These are phyloP conservation scores for Colletotrichum destructivum DNA, from an alignment of 2,329 filamentous ascomycete genomes.

Conservation along the genomic window DNA sequence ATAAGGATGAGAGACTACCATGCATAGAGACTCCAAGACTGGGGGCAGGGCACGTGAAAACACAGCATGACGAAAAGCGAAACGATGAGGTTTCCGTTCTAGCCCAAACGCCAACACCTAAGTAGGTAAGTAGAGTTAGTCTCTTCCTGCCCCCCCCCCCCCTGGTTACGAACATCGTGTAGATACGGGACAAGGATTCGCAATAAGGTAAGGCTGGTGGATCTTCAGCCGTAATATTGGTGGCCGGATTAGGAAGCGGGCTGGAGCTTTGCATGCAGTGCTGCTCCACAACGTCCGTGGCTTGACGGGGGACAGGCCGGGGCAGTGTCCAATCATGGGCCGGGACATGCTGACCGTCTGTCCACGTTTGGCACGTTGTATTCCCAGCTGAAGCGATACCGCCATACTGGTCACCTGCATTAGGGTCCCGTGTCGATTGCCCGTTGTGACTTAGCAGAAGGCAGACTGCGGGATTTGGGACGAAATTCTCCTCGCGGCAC, in stretches of 20 bases:
- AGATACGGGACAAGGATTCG: slow-evolving; percentile 24
- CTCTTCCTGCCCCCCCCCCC: background rate
- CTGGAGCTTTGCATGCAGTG: slow-evolving; percentile 37
- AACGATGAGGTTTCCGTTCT: background rate
- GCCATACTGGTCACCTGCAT: slow-evolving; percentile 34
- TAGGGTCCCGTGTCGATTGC: slow-evolving; percentile 26
- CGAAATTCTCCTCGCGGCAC: slow-evolving; percentile 1
- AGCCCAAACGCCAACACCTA: background rate
- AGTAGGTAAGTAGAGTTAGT: background rate
- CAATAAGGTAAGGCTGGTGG: slow-evolving; percentile 41
- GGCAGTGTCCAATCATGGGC: slow-evolving; percentile 31
- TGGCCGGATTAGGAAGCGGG: slow-evolving; percentile 40
- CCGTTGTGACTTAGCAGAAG: slow-evolving; percentile 39
- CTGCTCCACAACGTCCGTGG: slow-evolving; percentile 32
- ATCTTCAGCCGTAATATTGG: slow-evolving; percentile 39
- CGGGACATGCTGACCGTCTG: slow-evolving; percentile 2
- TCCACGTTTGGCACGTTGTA: slow-evolving; percentile 16
- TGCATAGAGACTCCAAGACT: background rate
- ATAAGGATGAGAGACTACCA: background rate
- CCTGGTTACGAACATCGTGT: background rate
- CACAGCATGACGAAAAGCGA: slow-evolving; percentile 20
- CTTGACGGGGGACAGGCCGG: background rate
- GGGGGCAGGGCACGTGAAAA: slow-evolving; percentile 11
- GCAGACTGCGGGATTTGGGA: slow-evolving; percentile 31
- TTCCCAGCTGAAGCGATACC: slow-evolving; percentile 38